Base-by-base conservation (phyloP, 2,329 filamentous ascomycete genomes). In the Colletotrichum sansevieriae region DNA sequence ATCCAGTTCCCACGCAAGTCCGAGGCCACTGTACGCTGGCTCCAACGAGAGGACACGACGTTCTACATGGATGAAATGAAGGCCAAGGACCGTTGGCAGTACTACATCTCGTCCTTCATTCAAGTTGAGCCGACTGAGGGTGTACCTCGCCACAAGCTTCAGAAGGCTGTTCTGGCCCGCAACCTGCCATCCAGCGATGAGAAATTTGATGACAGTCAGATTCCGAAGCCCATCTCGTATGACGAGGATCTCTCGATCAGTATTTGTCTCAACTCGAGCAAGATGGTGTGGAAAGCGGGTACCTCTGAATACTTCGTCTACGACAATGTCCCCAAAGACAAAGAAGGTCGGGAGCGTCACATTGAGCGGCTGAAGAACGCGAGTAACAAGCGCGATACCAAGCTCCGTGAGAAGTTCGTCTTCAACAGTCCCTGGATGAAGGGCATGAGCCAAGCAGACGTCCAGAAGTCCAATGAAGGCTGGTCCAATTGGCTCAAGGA, bases 81-180 rank as follows among this genome's bases (percentile, higher is more conserved):
- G 76, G 88, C 90, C 58, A 91, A 91, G 65, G 90, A 94, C 71
- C 87, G 90, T 44, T 99, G 96, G 96, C 93, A 95, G 74, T 97
- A 97, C 82, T 99, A 99, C 78, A 93, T 97, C 65, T 95, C 95
- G 18, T 94, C 95, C 0, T 98, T 92, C 79, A 92, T 94, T 73
- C 93, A 94, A 71, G 88, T 95, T 25, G 94, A 97, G 75, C 92
- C 93, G 2, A 99, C 96, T 0, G 93, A 96, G 79, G 92, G 92
- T 13, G 86, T 96, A 3, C 83, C 86, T 7, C 84, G 90, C 57
- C 85, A 86, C 6, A 88, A 87, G 55, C 85, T 94, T 74, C 88
- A 87, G 70, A 91, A 90, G 80, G 86, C 89, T 4, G 88, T 94
- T 66, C 84, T 95, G 15, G 87, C 88, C 58, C 90, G 92, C 66